phyloP scores from a whole-genome alignment of 192 early-diverging fungal genomes.

The Lobulomyces angularis region DNA sequence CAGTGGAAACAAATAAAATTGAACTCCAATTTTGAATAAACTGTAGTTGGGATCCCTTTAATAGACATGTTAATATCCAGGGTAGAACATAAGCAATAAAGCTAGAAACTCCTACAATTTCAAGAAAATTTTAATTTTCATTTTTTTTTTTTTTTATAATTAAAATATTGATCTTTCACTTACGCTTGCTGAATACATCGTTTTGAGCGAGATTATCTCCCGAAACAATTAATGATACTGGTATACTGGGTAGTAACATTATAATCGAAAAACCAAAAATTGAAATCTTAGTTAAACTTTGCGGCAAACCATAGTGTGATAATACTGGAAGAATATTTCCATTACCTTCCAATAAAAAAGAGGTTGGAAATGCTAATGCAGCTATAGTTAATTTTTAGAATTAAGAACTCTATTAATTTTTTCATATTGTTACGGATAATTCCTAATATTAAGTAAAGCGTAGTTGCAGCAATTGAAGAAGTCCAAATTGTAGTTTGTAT shows the following conservation, averaged over 20 bases:
- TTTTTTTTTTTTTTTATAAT: too few species aligned
- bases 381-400: not conserved
- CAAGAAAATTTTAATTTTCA: too few species aligned
- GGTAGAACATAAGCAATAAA: too few species aligned
- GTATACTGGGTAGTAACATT: conserved; percentile 40
- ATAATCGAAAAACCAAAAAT: conserved; percentile 30
- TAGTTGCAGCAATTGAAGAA: conserved; percentile 15
- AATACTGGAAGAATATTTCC: conserved; percentile 19
- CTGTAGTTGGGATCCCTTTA: conserved; percentile 21
- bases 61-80: too few species aligned
- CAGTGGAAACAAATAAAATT: conserved; percentile 32
- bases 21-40: conserved; percentile 36
- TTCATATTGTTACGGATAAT: conserved; percentile 11
- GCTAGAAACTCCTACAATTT: too few species aligned
- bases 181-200: conserved; percentile 10
- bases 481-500: conserved; percentile 35
- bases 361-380: not conserved
- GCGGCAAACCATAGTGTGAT: conserved; percentile 6
- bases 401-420: not conserved
- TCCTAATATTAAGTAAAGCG: conserved; percentile 29
- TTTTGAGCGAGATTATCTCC: conserved; percentile 36
- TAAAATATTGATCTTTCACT: too few species aligned
- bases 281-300: conserved; percentile 19
- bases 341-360: conserved; percentile 11
- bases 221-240: conserved; percentile 32